Percentiles rank a stretch among this genome's conserved stretches.
phyloP scores from a whole-genome alignment of 2,329 filamentous ascomycete genomes.

The Colletotrichum sublineola region DNA sequence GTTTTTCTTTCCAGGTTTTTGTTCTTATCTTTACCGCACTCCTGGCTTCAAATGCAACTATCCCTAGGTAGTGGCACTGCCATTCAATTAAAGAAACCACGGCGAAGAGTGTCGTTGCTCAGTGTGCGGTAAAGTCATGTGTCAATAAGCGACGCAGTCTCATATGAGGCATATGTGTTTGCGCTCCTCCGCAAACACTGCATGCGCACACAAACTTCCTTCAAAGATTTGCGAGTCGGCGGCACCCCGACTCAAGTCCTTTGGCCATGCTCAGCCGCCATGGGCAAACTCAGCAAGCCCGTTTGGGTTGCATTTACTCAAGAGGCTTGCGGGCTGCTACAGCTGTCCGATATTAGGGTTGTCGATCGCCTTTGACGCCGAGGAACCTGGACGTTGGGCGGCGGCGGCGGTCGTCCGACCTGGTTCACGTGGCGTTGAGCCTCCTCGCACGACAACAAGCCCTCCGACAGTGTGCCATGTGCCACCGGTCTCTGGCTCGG shows the following conservation, averaged over 20 bases:
- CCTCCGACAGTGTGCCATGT: no score
- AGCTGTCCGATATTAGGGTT: conserved; percentile 15
- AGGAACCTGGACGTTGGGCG: conserved; percentile 8
- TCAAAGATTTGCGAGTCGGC: background rate
- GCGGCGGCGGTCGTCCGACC: conserved; percentile 3
- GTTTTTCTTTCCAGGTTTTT: background rate
- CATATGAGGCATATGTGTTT: background rate
- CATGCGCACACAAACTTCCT: background rate
- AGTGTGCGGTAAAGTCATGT: background rate
- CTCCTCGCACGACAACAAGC: conserved; percentile 1
- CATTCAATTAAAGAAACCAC: background rate
- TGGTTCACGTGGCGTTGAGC: conserved; percentile 18
- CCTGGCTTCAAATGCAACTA: background rate
- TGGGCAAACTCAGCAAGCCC: background rate
- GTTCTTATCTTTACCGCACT: background rate
- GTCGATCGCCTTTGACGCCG: conserved; percentile 16
- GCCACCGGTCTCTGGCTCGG: background rate
- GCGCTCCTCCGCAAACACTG: background rate
- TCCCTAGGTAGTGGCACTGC: background rate
- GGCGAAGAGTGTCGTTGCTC: background rate
- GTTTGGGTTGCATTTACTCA: background rate
- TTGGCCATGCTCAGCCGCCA: background rate
- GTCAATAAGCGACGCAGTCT: background rate
- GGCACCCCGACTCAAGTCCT: background rate
- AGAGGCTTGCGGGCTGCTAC: conserved; percentile 1